Conservation (phyloP, 352 stramenopile species). For the Phytophthora crassamura region DNA sequence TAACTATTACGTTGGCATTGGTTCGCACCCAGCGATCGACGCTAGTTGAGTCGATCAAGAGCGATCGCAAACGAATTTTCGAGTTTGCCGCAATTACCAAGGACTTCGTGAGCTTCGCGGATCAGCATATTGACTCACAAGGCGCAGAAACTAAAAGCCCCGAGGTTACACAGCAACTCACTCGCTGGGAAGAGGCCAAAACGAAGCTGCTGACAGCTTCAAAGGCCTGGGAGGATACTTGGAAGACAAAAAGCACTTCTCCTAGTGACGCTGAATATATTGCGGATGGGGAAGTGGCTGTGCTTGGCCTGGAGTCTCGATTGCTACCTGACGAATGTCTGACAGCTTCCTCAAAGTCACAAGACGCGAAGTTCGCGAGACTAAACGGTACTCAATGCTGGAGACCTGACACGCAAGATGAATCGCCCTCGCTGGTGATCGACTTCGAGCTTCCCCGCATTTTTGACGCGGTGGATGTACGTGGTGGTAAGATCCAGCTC, state of each 20-base stretch:
- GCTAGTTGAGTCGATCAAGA: constrained; percentile 62
- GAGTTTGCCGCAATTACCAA: constrained; percentile 54
- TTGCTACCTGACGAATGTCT: constrained; percentile 66
- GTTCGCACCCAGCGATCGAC: constrained; percentile 62
- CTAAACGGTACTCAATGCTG: constrained; percentile 70
- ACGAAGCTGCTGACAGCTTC: constrained; percentile 35
- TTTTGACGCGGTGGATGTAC: constrained; percentile 67
- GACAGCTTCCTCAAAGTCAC: constrained; percentile 56
- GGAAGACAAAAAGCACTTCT: constrained; percentile 17
- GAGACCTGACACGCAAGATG: constrained; percentile 61
- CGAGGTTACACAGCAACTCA: constrained; percentile 22
- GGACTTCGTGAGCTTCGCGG: constrained; percentile 63
- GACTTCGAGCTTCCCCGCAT: constrained; percentile 78
- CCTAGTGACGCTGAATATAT: constrained; percentile 37
- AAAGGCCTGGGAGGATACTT: constrained; percentile 48
- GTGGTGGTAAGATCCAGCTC: constrained; percentile 53
- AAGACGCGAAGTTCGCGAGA: constrained; percentile 64
- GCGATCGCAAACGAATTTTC: constrained; percentile 75
- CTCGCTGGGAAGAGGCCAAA: constrained; percentile 47
- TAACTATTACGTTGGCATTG: constrained; percentile 75
- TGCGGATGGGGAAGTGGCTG: constrained; percentile 49
- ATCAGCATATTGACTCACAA: constrained; percentile 39
- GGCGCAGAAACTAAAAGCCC: constrained; percentile 9
- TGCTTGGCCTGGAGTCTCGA: constrained; percentile 69
- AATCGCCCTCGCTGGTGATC: constrained; percentile 61